These are phyloP conservation scores for Cercospora janseana DNA, from an alignment of 2,329 filamentous ascomycete species.

Conservation along the genomic window DNA sequence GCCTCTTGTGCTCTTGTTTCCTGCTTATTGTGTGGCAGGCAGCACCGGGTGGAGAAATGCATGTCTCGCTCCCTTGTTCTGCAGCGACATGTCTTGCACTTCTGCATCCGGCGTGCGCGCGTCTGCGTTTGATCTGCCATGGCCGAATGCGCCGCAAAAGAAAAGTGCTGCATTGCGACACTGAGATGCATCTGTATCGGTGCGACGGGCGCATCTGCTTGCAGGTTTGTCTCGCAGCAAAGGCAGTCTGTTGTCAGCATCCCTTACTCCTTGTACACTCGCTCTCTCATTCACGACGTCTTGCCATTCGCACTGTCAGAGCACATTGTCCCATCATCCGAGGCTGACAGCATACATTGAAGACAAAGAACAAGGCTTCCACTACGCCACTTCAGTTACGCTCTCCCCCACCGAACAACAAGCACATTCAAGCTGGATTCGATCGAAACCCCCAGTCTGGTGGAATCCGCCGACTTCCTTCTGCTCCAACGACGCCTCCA, in stretches of 20 bases:
- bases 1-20: not conserved
- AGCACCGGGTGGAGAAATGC: conserved; percentile 1
- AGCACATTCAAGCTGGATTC: conserved; percentile 31
- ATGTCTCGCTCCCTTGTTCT: conserved; percentile 26
- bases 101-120: conserved; percentile 11
- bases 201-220: conserved; percentile 22
- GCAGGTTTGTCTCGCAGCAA: conserved; percentile 17
- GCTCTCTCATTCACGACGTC: too few species aligned
- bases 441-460: conserved; percentile 35
- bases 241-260: conserved; percentile 1
- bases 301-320: too few species aligned
- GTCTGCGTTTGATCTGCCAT: conserved; percentile 12
- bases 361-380: conserved; percentile 19
- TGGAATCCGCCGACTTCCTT: conserved; percentile 32
- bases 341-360: not conserved
- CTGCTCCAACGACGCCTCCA: conserved; percentile 22
- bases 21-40: not conserved
- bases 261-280: conserved; percentile 1
- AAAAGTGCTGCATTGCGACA: conserved; percentile 18
- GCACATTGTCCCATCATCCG: too few species aligned
- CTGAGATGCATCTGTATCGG: conserved; percentile 20
- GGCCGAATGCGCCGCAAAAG: conserved; percentile 28
- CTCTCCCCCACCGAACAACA: not conserved
- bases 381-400: not conserved
- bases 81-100: conserved; percentile 20